Base-by-base conservation (phyloP, 2,329 filamentous ascomycete species). In the Aspergillus brasiliensis region DNA sequence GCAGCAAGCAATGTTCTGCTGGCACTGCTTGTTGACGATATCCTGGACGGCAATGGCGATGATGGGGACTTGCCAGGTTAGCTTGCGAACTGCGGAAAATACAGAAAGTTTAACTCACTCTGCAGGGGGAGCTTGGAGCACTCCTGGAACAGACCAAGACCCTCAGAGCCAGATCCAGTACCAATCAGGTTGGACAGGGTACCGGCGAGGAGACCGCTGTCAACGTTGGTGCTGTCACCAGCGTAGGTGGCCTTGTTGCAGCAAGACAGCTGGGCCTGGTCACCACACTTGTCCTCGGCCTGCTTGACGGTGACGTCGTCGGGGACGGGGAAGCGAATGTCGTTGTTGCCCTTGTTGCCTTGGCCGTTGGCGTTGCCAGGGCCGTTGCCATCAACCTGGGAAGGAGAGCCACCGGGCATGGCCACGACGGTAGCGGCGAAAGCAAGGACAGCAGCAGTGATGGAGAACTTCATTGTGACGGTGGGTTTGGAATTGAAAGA, bases 1-100 rank as follows among this genome's bases (percentile, higher is more conserved):
- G 73, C 74, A 76, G 61, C 74, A 76, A 55, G 74, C 73, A 66
- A 76, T 75, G 73, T 76, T 76, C 68, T 74, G 71, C 71, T 76
- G 71, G 74, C 74, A 76, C 66, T 75, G 65, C 71, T 72, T 65
- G 73, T 73, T 75, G 71, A 75, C 55, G 34, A 76, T 58, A 23
- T 76, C 74, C 66, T 71, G 65, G 54, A 73, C 15, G 55, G 62
- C 59, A 46, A 75, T 51, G 58, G 59, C 71, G 56, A 76, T 64
- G 57, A 75, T 54, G 61, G 63, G 54, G 62, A 71, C 65, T 70
- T n/a, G n/a, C n/a, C n/a, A n/a, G n/a, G n/a, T n/a, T n/a, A n/a
- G n/a, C n/a, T n/a, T n/a, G n/a, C n/a, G n/a, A n/a, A n/a, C n/a
- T n/a, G n/a, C n/a, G n/a, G n/a, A n/a, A n/a, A n/a, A n/a, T n/a